Base-by-base conservation (phyloP, 148 eudicot species). In the Vaccinium corymbosum region DNA sequence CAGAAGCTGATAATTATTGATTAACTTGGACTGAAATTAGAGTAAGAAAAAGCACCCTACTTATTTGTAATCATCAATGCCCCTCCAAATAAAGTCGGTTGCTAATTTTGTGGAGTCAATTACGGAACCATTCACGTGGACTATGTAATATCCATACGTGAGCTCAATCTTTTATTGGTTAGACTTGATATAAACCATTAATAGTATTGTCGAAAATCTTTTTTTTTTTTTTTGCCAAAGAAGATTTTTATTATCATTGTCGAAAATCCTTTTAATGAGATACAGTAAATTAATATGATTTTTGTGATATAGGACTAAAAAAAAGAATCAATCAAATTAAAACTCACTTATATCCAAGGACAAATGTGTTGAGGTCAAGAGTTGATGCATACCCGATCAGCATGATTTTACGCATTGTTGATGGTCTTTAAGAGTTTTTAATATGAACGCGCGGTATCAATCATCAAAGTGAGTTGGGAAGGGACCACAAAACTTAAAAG, bases 41-140 rank as follows among this genome's bases (percentile, higher is more conserved):
- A 27, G 73, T 66, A 66, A 66, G 9, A 20, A 7, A 61, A 68
- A 3, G 29, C 6, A 19, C 66, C 20, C 11, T 20, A 20, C 20
- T 0, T n/a, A 50, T 50, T 12, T 61, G 25, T 64, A 25, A 25
- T 11, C 71, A 64, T 25, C 71, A 64, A 64, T 25, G 15, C 11
- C 14, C 71, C 13, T 64, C 29, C 71, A 22, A 64, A 42, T 64
- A 15, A 11, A 32, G 59, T 64, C 27, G 75, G 75, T 29, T 22
- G 14, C 76, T 70, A 66, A 66, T 64, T 27, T 27, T 14, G 14
- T 68, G 82, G 82, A 80, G 71, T 42, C 64, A 80, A 59, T 81
- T 49, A 66, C 25, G 76, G 59, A 64, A 68, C 59, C 83, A 49
- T 81, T 81, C 83, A 48, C 35, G 72, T 66, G 72, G 35, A 25